A percentile compares a stretch with the other conserved stretches of the same genome.
Evolutionary conservation across 306 rosid species (phyloP).

Genomic region (Sicyos baderoa): DNA sequence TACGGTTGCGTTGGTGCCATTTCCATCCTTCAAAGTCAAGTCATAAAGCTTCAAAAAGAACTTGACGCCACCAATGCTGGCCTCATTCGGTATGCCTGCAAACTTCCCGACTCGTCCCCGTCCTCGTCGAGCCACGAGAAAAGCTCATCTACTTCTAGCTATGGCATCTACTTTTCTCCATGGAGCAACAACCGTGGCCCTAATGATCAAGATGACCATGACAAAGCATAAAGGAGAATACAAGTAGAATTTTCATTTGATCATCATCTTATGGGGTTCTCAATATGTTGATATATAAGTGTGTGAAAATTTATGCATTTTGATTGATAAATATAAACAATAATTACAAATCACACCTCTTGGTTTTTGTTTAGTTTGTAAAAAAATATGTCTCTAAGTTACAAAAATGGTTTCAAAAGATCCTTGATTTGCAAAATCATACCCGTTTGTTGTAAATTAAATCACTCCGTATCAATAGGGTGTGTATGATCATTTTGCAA

Average conservation of each 20-base stretch:
- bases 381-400: neutral
- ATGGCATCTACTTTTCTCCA: constrained; percentile 25
- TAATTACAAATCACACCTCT: neutral
- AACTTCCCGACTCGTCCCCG: neutral
- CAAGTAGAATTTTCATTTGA: constrained; percentile 8
- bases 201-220: constrained; percentile 24
- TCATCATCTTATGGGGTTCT: neutral
- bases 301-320: constrained; percentile 5
- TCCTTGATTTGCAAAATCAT: neutral
- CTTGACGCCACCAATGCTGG: constrained; percentile 77
- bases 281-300: neutral
- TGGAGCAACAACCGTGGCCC: constrained; percentile 32
- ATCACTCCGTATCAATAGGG: neutral
- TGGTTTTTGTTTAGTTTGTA: neutral
- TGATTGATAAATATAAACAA: neutral
- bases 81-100: constrained; percentile 47
- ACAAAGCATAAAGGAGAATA: constrained; percentile 26
- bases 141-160: constrained; percentile 3
- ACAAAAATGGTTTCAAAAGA: neutral
- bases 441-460: neutral
- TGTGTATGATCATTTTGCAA: constrained; percentile 1
- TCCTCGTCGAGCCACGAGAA: neutral
- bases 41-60: constrained; percentile 71
- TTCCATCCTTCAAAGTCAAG: constrained; percentile 70
- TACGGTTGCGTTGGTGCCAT: constrained; percentile 87